These are phyloP conservation scores for Scortechinia acanthostroma DNA, from an alignment of 2,329 filamentous ascomycete genomes.

Conservation along the genomic window DNA sequence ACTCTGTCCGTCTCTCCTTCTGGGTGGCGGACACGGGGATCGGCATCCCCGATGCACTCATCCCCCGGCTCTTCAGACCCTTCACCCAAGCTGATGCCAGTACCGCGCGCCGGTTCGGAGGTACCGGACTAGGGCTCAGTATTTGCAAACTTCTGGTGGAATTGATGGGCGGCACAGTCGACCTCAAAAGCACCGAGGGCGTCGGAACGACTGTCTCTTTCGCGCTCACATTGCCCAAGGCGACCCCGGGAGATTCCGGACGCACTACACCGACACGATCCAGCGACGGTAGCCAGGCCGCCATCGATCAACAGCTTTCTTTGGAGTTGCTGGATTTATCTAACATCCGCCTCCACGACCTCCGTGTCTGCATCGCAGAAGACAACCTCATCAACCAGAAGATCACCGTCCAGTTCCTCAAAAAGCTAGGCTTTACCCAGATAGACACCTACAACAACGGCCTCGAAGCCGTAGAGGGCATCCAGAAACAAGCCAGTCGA, in stretches of 20 bases:
- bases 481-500: slow-evolving; percentile 66
- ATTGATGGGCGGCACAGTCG: slow-evolving; percentile 77
- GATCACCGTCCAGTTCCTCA: slow-evolving; percentile 86
- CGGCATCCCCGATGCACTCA: slow-evolving; percentile 75
- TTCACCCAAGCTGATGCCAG: slow-evolving; percentile 90
- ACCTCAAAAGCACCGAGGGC: slow-evolving; percentile 70
- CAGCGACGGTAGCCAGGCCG: neutral
- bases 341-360: slow-evolving; percentile 65
- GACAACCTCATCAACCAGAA: slow-evolving; percentile 93
- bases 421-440: slow-evolving; percentile 71
- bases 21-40: slow-evolving; percentile 88
- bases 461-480: slow-evolving; percentile 75
- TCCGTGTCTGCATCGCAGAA: slow-evolving; percentile 87
- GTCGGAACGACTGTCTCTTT: slow-evolving; percentile 71
- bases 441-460: slow-evolving; percentile 89
- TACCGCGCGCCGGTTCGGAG: slow-evolving; percentile 83
- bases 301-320: neutral
- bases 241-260: slow-evolving; percentile 38
- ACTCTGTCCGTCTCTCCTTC: slow-evolving; percentile 61
- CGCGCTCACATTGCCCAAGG: slow-evolving; percentile 79
- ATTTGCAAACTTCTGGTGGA: slow-evolving; percentile 94
- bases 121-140: slow-evolving; percentile 81
- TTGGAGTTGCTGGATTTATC: slow-evolving; percentile 51
- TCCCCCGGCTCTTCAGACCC: slow-evolving; percentile 80
- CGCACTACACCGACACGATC: slow-evolving; percentile 6